Conservation (phyloP, 2,329 filamentous ascomycete species). For the Erysiphe pulchra region DNA sequence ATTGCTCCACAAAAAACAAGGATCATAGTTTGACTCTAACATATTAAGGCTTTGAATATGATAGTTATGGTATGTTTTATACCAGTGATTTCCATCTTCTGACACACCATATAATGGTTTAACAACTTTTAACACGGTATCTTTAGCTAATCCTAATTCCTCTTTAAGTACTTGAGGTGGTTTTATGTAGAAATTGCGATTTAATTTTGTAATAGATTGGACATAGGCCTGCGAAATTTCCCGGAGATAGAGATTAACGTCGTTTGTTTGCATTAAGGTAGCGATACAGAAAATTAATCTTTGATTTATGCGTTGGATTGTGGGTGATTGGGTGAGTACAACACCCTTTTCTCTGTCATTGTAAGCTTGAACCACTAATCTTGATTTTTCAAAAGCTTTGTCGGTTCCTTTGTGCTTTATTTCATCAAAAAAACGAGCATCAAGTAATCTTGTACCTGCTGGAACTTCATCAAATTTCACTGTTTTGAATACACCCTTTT, state of each 20-base stretch:
- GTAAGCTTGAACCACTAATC: not conserved
- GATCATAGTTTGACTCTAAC: constrained; percentile 1
- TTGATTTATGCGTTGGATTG: constrained; percentile 3
- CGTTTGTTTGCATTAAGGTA: not conserved
- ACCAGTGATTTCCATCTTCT: constrained; percentile 3
- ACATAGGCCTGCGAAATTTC: not conserved
- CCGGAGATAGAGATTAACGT: constrained; percentile 1
- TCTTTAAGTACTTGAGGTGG: not conserved
- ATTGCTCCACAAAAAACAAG: not conserved
- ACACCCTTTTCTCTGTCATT: constrained; percentile 2
- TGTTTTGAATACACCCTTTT: constrained; percentile 1
- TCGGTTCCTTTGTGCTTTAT: constrained; percentile 2
- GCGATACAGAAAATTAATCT: constrained; percentile 2
- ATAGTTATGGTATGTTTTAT: constrained; percentile 2
- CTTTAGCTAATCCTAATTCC: not conserved
- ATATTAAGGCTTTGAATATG: constrained; percentile 1
- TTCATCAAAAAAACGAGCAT: constrained; percentile 3
- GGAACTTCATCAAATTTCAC: not conserved
- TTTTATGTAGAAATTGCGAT: constrained; percentile 2
- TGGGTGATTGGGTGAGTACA: constrained; percentile 3
- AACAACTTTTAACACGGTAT: not conserved
- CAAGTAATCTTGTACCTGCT: constrained; percentile 1
- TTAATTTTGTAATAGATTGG: constrained; percentile 2
- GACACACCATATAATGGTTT: constrained; percentile 3
- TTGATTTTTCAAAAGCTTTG: constrained; percentile 3